These are phyloP conservation scores for Euryodendron excelsum DNA, from an alignment of 148 eudicot genomes.

Conservation along the genomic window DNA sequence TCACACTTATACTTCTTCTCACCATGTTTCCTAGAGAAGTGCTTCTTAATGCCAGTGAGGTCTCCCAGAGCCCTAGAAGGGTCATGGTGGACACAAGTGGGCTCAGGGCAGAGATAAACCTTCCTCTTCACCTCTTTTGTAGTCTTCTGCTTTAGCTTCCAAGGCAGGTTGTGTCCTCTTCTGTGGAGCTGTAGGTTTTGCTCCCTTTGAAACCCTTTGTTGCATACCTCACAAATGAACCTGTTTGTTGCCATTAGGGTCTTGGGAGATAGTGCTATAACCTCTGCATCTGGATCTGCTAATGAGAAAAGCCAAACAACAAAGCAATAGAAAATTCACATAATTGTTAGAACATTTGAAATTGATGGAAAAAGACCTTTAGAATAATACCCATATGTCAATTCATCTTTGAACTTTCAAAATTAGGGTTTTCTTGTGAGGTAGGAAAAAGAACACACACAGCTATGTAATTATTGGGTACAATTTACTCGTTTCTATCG, in stretches of 20 bases:
- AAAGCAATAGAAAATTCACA: background rate
- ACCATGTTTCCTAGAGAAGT: slow-evolving; percentile 47
- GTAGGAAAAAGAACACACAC: background rate
- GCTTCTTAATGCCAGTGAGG: slow-evolving; percentile 51
- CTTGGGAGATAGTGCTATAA: slow-evolving; percentile 51
- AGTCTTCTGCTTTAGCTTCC: slow-evolving; percentile 50
- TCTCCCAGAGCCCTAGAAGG: slow-evolving; percentile 49
- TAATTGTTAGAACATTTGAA: too few relatives aligned
- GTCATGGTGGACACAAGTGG: slow-evolving; percentile 47
- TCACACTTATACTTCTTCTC: slow-evolving; percentile 50
- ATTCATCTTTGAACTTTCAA: background rate
- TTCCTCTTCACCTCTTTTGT: slow-evolving; percentile 45
- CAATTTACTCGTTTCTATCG: too few relatives aligned
- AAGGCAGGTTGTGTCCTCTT: slow-evolving; percentile 54
- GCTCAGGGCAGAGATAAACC: slow-evolving; percentile 49
- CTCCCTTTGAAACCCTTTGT: slow-evolving; percentile 56
- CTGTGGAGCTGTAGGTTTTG: slow-evolving; percentile 51
- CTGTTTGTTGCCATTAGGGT: slow-evolving; percentile 55
- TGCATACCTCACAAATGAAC: slow-evolving; percentile 51
- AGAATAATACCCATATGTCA: background rate
- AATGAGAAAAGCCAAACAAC: background rate
- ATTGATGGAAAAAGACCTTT: background rate
- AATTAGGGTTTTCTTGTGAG: slow-evolving; percentile 9
- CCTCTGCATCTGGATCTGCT: slow-evolving; percentile 53
- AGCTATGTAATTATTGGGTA: background rate